Evolutionary conservation across 2,329 filamentous ascomycete genomes (phyloP).

Genomic region (Monosporascus cannonballus): DNA sequence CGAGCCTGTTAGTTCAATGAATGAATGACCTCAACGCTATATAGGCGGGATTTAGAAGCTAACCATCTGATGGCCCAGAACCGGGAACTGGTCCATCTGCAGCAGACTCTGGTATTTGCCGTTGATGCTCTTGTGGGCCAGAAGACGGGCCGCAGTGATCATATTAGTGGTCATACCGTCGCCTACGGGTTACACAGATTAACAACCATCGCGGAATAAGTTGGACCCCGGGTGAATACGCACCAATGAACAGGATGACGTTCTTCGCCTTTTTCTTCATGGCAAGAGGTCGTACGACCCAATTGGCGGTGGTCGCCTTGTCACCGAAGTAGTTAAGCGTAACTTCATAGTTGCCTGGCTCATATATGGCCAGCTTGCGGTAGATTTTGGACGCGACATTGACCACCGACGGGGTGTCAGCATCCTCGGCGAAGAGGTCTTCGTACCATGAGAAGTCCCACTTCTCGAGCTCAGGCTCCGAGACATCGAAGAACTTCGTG

Average conservation of each 20-base stretch:
- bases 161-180: conserved; percentile 70
- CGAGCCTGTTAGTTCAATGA: conserved; percentile 2
- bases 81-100: conserved; percentile 76
- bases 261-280: conserved; percentile 75
- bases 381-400: conserved; percentile 77
- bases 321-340: conserved; percentile 70
- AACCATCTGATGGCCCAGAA: conserved; percentile 78
- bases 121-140: conserved; percentile 78
- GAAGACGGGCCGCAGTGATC: conserved; percentile 73
- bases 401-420: conserved; percentile 62
- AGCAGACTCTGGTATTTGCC: conserved; percentile 74
- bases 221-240: conserved; percentile 13
- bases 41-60: conserved; percentile 1
- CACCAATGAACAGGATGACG: conserved; percentile 77
- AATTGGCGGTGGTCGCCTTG: conserved; percentile 65
- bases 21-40: neutral
- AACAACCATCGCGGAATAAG: neutral
- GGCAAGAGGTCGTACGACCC: conserved; percentile 67
- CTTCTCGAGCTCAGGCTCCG: conserved; percentile 67
- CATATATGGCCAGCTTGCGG: conserved; percentile 66
- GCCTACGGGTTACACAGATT: conserved; percentile 7
- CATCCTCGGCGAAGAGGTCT: conserved; percentile 73
- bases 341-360: conserved; percentile 74
- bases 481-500: conserved; percentile 60
- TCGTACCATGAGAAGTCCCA: conserved; percentile 86